These are phyloP conservation scores for Apostasia shenzhenica DNA, from an alignment of 106 monocot genomes.

Conservation along the genomic window DNA sequence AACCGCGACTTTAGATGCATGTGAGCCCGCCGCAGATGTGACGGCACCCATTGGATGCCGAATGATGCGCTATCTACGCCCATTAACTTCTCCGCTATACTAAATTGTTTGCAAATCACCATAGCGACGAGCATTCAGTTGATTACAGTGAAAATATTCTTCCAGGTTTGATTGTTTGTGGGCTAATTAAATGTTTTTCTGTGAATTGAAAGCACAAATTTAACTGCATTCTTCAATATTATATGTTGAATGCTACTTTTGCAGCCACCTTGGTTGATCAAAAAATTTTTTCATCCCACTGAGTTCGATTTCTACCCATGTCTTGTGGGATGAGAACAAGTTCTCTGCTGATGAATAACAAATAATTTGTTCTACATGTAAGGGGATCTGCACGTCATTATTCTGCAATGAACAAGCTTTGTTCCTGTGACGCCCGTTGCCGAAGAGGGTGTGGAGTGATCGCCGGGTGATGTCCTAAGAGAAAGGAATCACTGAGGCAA, in stretches of 20 bases:
- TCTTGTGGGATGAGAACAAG: slow-evolving; percentile 14
- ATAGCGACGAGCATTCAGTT: neutral
- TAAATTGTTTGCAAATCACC: neutral
- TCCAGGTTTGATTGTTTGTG: neutral
- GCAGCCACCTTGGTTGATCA: slow-evolving; percentile 66
- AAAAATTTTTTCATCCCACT: slow-evolving; percentile 56
- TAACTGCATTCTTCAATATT: neutral
- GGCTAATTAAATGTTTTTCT: neutral
- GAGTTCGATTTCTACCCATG: slow-evolving; percentile 58
- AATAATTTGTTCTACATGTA: slow-evolving; percentile 15
- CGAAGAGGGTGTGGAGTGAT: too few species aligned
- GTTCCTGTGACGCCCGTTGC: too few species aligned
- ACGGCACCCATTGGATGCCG: too few species aligned
- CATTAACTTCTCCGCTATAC: neutral
- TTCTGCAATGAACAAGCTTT: neutral
- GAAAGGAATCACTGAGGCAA: too few species aligned
- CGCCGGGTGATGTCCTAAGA: too few species aligned
- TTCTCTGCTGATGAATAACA: slow-evolving; percentile 8
- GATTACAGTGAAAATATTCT: slow-evolving; percentile 5
- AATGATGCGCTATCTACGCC: too few species aligned
- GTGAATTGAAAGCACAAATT: neutral
- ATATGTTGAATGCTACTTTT: neutral
- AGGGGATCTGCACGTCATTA: neutral
- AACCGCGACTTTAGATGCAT: too few species aligned
- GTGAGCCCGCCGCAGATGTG: too few species aligned